Evolutionary conservation across 23 red algal species (phyloP).

Genomic region (Chondrus crispus): DNA sequence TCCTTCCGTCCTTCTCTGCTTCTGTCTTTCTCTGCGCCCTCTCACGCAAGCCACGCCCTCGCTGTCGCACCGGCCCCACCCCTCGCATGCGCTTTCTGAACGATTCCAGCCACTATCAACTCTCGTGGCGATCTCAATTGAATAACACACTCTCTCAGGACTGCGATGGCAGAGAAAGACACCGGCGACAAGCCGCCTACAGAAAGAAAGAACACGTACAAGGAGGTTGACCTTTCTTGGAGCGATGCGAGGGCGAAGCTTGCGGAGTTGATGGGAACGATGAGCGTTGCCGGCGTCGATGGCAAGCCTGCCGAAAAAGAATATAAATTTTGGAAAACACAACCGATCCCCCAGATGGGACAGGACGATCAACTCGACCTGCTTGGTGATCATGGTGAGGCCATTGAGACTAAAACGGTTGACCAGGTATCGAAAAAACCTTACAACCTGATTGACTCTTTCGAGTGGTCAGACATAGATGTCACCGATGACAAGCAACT

Average conservation of each 20-base stretch:
- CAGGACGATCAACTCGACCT: neutral
- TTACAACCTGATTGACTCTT: constrained; percentile 70
- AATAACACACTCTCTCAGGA: too few species aligned
- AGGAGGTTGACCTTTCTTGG: constrained; percentile 17
- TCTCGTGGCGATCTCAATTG: too few species aligned
- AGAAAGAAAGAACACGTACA: too few species aligned
- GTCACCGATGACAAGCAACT: constrained; percentile 68
- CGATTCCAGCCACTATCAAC: too few species aligned
- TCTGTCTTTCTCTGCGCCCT: too few species aligned
- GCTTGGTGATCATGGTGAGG: neutral
- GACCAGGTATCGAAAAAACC: constrained; percentile 62
- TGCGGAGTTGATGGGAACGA: constrained; percentile 17
- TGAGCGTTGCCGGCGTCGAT: neutral
- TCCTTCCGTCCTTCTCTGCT: too few species aligned
- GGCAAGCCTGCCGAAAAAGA: neutral
- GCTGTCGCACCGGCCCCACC: too few species aligned
- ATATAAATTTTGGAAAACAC: constrained; percentile 80
- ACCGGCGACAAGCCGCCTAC: too few species aligned
- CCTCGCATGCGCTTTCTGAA: too few species aligned
- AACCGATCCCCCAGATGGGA: constrained; percentile 68
- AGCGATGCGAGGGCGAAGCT: constrained; percentile 31
- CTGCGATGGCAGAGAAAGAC: too few species aligned
- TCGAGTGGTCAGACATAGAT: constrained; percentile 84
- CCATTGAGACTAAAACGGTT: constrained; percentile 32
- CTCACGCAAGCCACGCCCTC: too few species aligned